Percentiles rank a stretch among this genome's conserved stretches.
phyloP scores from a whole-genome alignment of 2,329 filamentous ascomycete species.

The Periconia sp. region DNA sequence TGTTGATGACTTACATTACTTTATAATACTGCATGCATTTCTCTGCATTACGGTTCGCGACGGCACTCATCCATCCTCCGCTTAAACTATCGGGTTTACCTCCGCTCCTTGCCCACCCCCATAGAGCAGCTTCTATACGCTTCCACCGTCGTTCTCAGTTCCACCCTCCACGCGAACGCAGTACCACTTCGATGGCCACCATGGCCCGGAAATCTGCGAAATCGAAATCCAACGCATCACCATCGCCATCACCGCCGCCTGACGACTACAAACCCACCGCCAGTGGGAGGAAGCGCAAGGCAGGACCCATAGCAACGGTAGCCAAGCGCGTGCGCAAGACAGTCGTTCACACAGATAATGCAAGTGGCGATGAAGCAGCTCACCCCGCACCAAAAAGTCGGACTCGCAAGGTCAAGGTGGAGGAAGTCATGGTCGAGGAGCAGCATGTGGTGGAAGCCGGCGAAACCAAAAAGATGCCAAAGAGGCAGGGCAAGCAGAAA shows the following conservation, averaged over 20 bases:
- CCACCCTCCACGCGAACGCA: neutral
- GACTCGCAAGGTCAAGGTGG: slow-evolving; percentile 18
- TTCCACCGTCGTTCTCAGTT: neutral
- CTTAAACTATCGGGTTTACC: neutral
- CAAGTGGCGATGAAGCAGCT: neutral
- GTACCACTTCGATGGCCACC: neutral
- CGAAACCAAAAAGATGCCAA: slow-evolving; percentile 19
- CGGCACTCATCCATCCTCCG: neutral
- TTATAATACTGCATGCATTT: neutral
- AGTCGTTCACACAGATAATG: slow-evolving; percentile 12
- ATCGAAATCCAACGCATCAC: slow-evolving; percentile 23
- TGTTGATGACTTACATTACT: no score
- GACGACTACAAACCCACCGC: slow-evolving; percentile 11
- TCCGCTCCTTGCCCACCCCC: neutral
- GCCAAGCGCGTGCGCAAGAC: slow-evolving; percentile 20
- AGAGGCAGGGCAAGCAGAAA: slow-evolving; percentile 58
- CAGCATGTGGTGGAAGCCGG: neutral
- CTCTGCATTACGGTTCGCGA: neutral
- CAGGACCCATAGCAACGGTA: slow-evolving; percentile 13
- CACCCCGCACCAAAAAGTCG: slow-evolving; percentile 13
- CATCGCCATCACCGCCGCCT: slow-evolving; percentile 27
- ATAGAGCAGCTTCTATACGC: slow-evolving; percentile 3
- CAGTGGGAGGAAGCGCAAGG: slow-evolving; percentile 33
- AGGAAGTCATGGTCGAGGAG: slow-evolving; percentile 13
- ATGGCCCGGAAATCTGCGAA: slow-evolving; percentile 22